Evolutionary conservation across 2,329 filamentous ascomycete genomes (phyloP), one percentile per base, ranked within the genome.

Genomic region (Arthrocladium fulminans): DNA sequence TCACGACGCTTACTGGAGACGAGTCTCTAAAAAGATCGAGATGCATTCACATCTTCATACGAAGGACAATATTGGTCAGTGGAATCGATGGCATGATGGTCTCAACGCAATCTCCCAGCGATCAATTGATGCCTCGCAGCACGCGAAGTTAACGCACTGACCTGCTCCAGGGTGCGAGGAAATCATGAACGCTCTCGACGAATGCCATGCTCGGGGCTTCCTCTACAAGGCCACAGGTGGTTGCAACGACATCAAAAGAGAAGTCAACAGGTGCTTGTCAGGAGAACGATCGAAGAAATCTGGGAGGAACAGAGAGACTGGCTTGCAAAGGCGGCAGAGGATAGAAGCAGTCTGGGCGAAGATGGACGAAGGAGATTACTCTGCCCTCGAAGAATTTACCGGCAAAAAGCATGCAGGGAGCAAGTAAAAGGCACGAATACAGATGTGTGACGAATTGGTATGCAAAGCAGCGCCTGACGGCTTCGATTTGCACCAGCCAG

Each of bases 31-130:
- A 3, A 59, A 50, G 49, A 24, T 39, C 34, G 44, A 39, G 32
- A 98, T 98, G 92, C 92, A 98, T 86, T 94, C 92, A 47, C 90
- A 96, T 72, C 73, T 98, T 2, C 89, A 97, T 65, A 95, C 88
- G 23, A 88, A 92, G 65, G 84, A 95, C 64, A 94, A 94, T 60
- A 75, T 79, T 59, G 89, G 90, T 95, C 77, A 37, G 70, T 65
- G 45, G 92, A 65, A 83, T 95, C 64, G 94, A 94, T 29, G 7
- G 7, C 13, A 13, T 29, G 7, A 13, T 29, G 27, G 27, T 13
- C 27, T 7, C 27, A 29, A 7, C 27, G 7, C 27, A 13, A 29
- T 7, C 27, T 13, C n/a, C n/a, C n/a, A n/a, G n/a, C n/a, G n/a
- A n/a, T n/a, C n/a, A n/a, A n/a, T n/a, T n/a, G n/a, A n/a, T n/a